Conservation (phyloP, 2,329 filamentous ascomycete species). For the Xylariaceae sp. region DNA sequence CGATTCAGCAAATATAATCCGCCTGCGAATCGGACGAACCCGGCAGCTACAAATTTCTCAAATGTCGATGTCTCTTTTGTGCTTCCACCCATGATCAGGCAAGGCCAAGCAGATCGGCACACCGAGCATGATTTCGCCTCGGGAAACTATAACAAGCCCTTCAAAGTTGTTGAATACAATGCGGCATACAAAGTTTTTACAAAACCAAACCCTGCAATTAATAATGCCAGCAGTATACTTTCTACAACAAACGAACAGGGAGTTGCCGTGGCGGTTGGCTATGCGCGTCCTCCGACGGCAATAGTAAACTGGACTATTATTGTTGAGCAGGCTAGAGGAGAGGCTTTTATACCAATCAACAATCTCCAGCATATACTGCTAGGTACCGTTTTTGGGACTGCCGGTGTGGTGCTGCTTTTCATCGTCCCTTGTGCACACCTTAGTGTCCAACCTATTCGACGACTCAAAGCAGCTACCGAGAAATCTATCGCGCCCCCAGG, state of each 20-base stretch:
- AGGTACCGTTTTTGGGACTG: slow-evolving; percentile 83
- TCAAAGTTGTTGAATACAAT: slow-evolving; percentile 66
- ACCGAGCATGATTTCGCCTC: slow-evolving; percentile 47
- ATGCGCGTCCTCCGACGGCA: slow-evolving; percentile 68
- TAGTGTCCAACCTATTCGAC: slow-evolving; percentile 79
- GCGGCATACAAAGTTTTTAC: slow-evolving; percentile 67
- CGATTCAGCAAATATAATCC: slow-evolving; percentile 56
- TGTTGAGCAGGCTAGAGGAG: slow-evolving; percentile 74
- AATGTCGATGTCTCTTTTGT: slow-evolving; percentile 61
- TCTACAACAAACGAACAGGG: slow-evolving; percentile 76
- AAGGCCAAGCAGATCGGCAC: slow-evolving; percentile 55
- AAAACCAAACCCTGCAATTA: slow-evolving; percentile 53
- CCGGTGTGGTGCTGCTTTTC: slow-evolving; percentile 73
- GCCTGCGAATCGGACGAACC: slow-evolving; percentile 54
- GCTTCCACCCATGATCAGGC: slow-evolving; percentile 57
- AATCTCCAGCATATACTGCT: slow-evolving; percentile 80
- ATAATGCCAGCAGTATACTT: slow-evolving; percentile 73
- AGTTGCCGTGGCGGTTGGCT: slow-evolving; percentile 76
- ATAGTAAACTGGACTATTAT: slow-evolving; percentile 84
- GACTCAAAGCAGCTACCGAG: slow-evolving; percentile 75
- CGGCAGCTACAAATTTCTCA: slow-evolving; percentile 45
- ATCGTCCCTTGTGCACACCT: slow-evolving; percentile 81
- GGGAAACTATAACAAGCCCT: slow-evolving; percentile 55
- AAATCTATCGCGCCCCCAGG: slow-evolving; percentile 73
- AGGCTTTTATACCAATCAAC: slow-evolving; percentile 78